Base-by-base conservation (phyloP, 805 yeast genomes). In the Saccharomycopsis vini region DNA sequence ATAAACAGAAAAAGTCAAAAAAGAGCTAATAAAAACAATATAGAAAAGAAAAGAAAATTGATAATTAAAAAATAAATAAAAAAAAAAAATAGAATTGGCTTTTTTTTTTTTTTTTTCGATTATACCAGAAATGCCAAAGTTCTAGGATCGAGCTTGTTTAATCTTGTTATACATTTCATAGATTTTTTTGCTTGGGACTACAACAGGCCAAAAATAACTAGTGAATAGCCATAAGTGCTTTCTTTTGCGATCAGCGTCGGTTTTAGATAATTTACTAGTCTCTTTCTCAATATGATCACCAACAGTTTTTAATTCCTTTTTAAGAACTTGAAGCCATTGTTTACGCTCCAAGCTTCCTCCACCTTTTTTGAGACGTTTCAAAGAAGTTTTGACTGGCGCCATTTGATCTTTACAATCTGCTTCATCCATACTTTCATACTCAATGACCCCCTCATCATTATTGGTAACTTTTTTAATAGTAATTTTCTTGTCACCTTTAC, bases 181-280 rank as follows among this genome's bases (percentile, higher is more conserved):
- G 50, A 87, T 75, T 63, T 81, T 81, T 31, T 68, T 62, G 48
- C 90, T 80, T 34, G 82, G 76, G n/a, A 80, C 95, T 49, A 74
- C 73, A 3, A 78, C 83, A 2, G 96, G 96, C 96, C 96, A 87
- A 64, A 78, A 87, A 43, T 75, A 72, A 18, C 88, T 71, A 3
- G 92, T 86, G 59, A 81, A 86, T 24, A 83, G 74, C 95, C 96
- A 87, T 47, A 87, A 62, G 54, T 86, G 92, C 57, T 73, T 79
- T 45, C 68, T 66, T 46, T 64, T 53, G 55, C 68, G 72, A 5
- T 62, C 67, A 23, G 65, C 56, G 19, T 65, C 64, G 13, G 51
- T 51, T 3, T 54, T 54, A 2, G 16, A 16, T 4, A 33, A 29
- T 55, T 33, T 49, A 43, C 46, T 45, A 19, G 66, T 67, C 32